Percentiles rank a stretch among this genome's conserved stretches.
phyloP scores from a whole-genome alignment of 768 basidiomycete species.

The Phanerodontia chrysosporium region DNA sequence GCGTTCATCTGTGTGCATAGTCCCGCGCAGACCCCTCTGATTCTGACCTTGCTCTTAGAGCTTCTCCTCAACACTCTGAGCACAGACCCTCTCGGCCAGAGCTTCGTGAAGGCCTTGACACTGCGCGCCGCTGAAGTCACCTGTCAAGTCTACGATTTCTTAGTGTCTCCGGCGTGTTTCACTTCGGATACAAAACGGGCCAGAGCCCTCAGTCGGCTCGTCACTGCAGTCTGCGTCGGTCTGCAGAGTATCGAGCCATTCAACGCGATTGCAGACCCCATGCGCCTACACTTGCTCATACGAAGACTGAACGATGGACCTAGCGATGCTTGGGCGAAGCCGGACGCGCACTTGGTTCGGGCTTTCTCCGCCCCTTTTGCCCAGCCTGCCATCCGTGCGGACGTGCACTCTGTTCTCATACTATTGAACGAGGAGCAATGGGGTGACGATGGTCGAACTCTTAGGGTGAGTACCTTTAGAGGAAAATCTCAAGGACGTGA shows the following conservation, averaged over 20 bases:
- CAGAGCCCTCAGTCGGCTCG: slow-evolving; percentile 37
- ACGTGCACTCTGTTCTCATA: slow-evolving; percentile 28
- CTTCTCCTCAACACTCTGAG: not conserved
- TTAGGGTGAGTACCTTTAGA: slow-evolving; percentile 13
- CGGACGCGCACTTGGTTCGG: slow-evolving; percentile 17
- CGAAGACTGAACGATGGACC: slow-evolving; percentile 43
- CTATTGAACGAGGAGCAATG: slow-evolving; percentile 37
- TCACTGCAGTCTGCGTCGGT: slow-evolving; percentile 20
- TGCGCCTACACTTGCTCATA: slow-evolving; percentile 29
- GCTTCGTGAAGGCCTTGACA: not conserved
- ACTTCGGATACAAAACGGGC: slow-evolving; percentile 31
- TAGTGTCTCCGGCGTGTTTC: slow-evolving; percentile 35
- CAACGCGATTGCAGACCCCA: slow-evolving; percentile 10
- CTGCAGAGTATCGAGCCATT: slow-evolving; percentile 2
- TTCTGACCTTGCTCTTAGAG: not conserved
- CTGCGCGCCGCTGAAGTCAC: not conserved
- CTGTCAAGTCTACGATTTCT: slow-evolving; percentile 33
- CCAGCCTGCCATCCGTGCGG: slow-evolving; percentile 16
- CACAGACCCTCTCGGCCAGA: not conserved
- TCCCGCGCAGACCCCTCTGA: not conserved
- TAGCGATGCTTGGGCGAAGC: slow-evolving; percentile 31
- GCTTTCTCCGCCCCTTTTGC: slow-evolving; percentile 29
- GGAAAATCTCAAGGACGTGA: too few relatives aligned
- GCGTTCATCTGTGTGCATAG: not conserved
- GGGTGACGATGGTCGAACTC: slow-evolving; percentile 22